A percentile compares a stretch with the other conserved stretches of the same genome.
Conservation (phyloP, 305 asterid genomes). For the Fraxinus xanthoxyloides region DNA sequence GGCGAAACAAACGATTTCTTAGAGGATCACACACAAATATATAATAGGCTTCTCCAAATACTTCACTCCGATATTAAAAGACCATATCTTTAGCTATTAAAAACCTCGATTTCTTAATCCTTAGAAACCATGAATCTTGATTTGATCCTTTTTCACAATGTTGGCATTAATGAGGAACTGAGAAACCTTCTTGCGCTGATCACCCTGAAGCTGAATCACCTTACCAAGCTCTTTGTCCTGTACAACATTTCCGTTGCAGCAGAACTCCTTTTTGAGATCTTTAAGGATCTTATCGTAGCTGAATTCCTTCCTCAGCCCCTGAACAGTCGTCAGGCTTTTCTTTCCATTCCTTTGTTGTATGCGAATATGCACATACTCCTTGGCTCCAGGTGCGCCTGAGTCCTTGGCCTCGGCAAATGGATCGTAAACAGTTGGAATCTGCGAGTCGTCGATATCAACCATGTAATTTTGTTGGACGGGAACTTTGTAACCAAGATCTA, state of each 20-base stretch:
- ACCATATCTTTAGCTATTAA: neutral
- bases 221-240: neutral
- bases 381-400: neutral
- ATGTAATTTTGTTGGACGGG: neutral
- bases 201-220: neutral
- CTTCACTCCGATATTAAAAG: neutral
- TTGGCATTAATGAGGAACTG: neutral
- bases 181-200: neutral
- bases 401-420: neutral
- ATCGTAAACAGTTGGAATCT: neutral
- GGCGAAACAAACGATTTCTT: neutral
- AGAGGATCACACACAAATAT: neutral
- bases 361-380: neutral
- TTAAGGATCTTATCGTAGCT: neutral
- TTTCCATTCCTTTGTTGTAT: neutral
- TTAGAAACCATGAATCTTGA: neutral
- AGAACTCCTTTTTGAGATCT: neutral
- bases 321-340: neutral
- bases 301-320: neutral
- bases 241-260: neutral
- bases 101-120: neutral
- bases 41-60: neutral
- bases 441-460: neutral
- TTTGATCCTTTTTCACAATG: neutral
- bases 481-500: neutral